Evolutionary conservation across 805 yeast genomes (phyloP), one percentile per base, ranked within the genome.

Genomic region (Ogataea populi-albae): DNA sequence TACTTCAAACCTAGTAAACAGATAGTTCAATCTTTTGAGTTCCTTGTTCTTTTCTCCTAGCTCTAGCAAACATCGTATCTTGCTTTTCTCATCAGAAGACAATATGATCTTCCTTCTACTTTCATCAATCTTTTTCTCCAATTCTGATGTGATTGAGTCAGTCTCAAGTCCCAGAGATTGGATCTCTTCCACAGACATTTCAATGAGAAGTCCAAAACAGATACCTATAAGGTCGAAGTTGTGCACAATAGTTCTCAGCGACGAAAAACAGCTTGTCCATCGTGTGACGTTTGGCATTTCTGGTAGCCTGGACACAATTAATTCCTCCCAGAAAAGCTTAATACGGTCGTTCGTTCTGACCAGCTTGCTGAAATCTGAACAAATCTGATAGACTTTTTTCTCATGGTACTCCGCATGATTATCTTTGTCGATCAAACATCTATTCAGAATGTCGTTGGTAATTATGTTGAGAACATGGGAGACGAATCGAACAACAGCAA

Each of bases 381-480:
- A 21, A 7, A 26, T 14, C 6, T 15, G 17, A 20, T 22, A 30
- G 17, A 30, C 16, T 10, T 23, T n/a, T 19, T 16, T 7, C 26
- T 30, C 26, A 11, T 23, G 12, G 8, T n/a, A 20, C n/a, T n/a
- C n/a, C n/a, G 15, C 20, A 3, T 18, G 25, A n/a, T 5, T 20
- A 12, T 25, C 14, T 9, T 12, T 8, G 12, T 9, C 5, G 11
- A 30, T 22, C 12, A 21, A 23, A 30, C 16, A 10, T 12, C 14
- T 17, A 17, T 12, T 12, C 26, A 30, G 6, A 8, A 30, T 12
- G 6, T 30, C 34, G 8, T 21, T 8, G 19, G 23, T 12, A 8
- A 30, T 9, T 15, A 15, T 22, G 21, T 30, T 22, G 15, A 30
- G 21, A 3, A 30, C 34, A 21, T 22, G 34, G 5, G 34, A 22